Evolutionary conservation across 306 rosid species (phyloP).

Genomic region (Vigna hirtella): DNA sequence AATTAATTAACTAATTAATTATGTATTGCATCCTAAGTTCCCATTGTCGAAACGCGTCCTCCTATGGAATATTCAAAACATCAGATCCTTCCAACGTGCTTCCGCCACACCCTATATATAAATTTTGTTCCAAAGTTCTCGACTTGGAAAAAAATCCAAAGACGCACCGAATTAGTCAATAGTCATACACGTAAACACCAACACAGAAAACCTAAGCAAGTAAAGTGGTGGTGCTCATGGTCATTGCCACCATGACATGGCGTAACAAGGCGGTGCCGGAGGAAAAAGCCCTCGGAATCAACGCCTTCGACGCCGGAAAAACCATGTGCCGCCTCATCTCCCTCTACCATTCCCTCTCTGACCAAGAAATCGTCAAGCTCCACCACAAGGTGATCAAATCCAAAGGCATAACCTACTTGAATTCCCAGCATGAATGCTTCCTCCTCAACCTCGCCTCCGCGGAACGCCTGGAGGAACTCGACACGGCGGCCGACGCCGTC

Average conservation of each 20-base stretch:
- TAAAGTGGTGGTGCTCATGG: constrained; percentile 43
- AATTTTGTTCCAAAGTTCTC: constrained; percentile 26
- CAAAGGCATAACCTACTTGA: constrained; percentile 57
- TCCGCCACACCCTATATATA: constrained; percentile 35
- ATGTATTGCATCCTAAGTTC: not conserved
- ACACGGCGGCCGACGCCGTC: constrained; percentile 50
- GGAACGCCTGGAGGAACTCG: constrained; percentile 66
- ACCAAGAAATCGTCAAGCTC: constrained; percentile 52
- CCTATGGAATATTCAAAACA: constrained; percentile 31
- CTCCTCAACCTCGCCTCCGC: constrained; percentile 69
- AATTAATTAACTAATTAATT: not conserved
- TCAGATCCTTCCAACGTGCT: not conserved
- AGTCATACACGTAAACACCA: not conserved
- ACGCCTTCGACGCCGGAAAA: constrained; percentile 66
- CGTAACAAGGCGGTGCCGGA: constrained; percentile 41
- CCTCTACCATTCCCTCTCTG: constrained; percentile 65
- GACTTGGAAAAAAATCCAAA: not conserved
- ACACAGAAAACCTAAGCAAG: not conserved
- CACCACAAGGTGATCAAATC: constrained; percentile 41
- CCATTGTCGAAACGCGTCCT: constrained; percentile 48
- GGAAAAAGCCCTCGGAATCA: constrained; percentile 51
- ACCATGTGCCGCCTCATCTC: constrained; percentile 61
- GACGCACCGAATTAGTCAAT: not conserved
- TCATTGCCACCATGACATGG: constrained; percentile 47
- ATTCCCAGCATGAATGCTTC: constrained; percentile 53